Evolutionary conservation across 164 flowering plant genomes (phyloP).

Genomic region (Kingdonia uniflora): DNA sequence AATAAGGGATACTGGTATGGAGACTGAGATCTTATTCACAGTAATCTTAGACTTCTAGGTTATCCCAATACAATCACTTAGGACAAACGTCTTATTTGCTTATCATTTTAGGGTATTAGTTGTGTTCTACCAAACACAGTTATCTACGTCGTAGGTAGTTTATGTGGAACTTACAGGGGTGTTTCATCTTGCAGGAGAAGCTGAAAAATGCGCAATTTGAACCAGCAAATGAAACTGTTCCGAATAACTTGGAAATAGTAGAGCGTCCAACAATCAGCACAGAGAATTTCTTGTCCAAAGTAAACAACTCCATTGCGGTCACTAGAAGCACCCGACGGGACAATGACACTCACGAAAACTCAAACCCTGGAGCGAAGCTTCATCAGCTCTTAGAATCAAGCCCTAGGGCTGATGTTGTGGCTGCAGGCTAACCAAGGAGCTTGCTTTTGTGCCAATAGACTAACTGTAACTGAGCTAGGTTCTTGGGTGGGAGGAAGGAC

Average conservation of each 20-base stretch:
- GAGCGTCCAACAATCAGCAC: constrained; percentile 29
- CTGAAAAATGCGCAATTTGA: constrained; percentile 30
- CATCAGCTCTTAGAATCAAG: constrained; percentile 76
- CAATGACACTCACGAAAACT: constrained; percentile 32
- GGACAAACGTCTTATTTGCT: too few species aligned
- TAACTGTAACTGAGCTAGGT: constrained; percentile 24
- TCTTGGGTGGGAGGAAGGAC: not conserved
- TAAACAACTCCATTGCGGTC: constrained; percentile 40
- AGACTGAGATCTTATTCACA: too few species aligned
- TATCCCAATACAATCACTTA: too few species aligned
- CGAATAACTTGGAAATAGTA: constrained; percentile 21
- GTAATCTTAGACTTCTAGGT: too few species aligned
- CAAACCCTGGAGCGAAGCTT: constrained; percentile 54
- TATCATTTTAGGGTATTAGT: too few species aligned
- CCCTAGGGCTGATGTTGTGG: constrained; percentile 72
- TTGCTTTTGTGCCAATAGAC: constrained; percentile 26
- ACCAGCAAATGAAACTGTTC: constrained; percentile 15
- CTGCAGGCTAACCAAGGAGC: constrained; percentile 56
- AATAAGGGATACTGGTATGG: too few species aligned
- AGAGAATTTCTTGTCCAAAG: constrained; percentile 67
- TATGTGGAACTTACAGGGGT: too few species aligned
- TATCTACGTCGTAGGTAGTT: too few species aligned
- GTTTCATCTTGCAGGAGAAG: constrained; percentile 41
- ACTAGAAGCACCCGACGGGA: constrained; percentile 29
- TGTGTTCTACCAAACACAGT: too few species aligned